phyloP scores from a whole-genome alignment of 306 rosid species.

The barrel medic (Medicago truncatula) region DNA sequence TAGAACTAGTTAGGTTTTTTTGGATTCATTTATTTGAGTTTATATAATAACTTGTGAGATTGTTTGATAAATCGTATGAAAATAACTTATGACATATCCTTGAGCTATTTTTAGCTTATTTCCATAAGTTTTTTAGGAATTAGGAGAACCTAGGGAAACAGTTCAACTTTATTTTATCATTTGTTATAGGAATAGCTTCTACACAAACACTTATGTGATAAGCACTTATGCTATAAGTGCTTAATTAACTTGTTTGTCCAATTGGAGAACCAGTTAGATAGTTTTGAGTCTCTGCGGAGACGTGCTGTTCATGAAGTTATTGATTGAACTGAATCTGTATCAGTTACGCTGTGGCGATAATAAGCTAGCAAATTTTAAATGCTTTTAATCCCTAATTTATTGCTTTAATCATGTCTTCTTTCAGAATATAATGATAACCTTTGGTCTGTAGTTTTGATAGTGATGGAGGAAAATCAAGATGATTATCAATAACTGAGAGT shows the following conservation, averaged over 20 bases:
- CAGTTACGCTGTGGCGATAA: not conserved
- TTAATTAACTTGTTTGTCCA: not conserved
- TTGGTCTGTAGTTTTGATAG: slow-evolving; percentile 13
- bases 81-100: not conserved
- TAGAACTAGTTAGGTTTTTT: not conserved
- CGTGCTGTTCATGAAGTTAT: slow-evolving; percentile 25
- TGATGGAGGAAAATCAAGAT: slow-evolving; percentile 17
- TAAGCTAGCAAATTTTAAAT: slow-evolving; percentile 17
- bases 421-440: slow-evolving; percentile 12
- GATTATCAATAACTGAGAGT: not conserved
- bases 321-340: slow-evolving; percentile 24
- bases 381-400: not conserved
- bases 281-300: slow-evolving; percentile 17
- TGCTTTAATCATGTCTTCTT: not conserved
- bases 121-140: not conserved
- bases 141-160: not conserved
- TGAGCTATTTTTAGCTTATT: not conserved
- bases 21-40: not conserved
- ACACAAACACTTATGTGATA: not conserved
- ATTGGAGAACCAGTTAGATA: slow-evolving; percentile 1
- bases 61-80: not conserved
- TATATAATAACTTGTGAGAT: not conserved
- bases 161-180: not conserved
- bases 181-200: not conserved
- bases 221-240: not conserved